Evolutionary conservation across 1,284 basidiomycete species (phyloP).

Genomic region (Pseudozyma sp.): DNA sequence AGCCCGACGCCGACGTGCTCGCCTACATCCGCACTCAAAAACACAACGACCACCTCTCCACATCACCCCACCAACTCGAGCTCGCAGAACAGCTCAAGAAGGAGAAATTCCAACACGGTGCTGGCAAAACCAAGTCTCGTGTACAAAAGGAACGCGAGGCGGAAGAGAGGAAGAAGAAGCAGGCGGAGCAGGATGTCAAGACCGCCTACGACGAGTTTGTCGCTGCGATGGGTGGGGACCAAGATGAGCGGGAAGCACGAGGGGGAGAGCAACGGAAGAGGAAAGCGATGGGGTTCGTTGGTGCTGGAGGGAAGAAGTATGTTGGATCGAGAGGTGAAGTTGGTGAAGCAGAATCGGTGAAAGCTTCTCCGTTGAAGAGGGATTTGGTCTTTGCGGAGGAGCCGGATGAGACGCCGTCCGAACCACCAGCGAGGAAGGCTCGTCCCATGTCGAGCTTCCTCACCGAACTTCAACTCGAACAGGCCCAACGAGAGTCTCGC

Average conservation of each 20-base stretch:
- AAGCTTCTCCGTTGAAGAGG: conserved; percentile 6
- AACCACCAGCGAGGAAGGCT: conserved; percentile 40
- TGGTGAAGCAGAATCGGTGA: not conserved
- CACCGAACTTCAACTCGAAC: conserved; percentile 73
- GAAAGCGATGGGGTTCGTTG: conserved; percentile 41
- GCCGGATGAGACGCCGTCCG: conserved; percentile 10
- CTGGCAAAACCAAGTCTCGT: conserved; percentile 47
- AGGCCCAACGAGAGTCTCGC: conserved; percentile 86
- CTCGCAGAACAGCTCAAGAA: conserved; percentile 39
- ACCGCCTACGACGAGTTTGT: conserved; percentile 59
- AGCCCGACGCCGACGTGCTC: conserved; percentile 39
- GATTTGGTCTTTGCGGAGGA: not conserved
- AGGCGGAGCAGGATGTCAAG: conserved; percentile 52
- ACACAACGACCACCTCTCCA: conserved; percentile 4
- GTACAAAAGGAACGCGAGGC: conserved; percentile 58
- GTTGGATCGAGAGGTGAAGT: conserved; percentile 15
- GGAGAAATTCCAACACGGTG: conserved; percentile 46
- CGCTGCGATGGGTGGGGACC: conserved; percentile 49
- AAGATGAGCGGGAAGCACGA: conserved; percentile 2
- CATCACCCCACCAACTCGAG: conserved; percentile 7
- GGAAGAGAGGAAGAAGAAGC: conserved; percentile 50
- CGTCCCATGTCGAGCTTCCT: conserved; percentile 56
- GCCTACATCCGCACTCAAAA: conserved; percentile 39
- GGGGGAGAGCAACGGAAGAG: not conserved
- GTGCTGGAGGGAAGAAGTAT: conserved; percentile 48